Conservation (phyloP, 208 protist genomes). For the Tritrichomonas musculus region DNA sequence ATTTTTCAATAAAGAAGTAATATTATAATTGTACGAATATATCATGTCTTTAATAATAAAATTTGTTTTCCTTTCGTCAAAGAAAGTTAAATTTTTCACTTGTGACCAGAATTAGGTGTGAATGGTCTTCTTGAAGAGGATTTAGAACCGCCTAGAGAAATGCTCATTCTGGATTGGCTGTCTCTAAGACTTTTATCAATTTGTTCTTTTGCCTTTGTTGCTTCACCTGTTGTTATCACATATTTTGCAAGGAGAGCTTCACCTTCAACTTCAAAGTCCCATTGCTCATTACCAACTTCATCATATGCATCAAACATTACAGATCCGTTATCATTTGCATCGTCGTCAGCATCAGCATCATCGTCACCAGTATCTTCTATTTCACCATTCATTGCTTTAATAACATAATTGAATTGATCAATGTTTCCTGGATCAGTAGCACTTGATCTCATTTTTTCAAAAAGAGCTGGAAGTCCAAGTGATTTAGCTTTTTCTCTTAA, state of each 20-base stretch:
- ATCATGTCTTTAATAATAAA: no score
- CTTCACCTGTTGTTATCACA: neutral
- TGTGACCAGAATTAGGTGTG: neutral
- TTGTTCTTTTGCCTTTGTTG: neutral
- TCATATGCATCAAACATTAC: neutral
- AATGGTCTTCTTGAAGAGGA: neutral
- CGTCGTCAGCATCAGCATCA: neutral
- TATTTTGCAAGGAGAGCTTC: neutral
- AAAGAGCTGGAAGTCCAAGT: neutral
- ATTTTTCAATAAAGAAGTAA: no score
- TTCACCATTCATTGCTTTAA: neutral
- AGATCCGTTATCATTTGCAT: neutral
- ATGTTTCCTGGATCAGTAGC: neutral
- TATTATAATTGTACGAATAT: no score
- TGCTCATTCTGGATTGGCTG: neutral
- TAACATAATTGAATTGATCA: neutral
- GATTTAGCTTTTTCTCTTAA: neutral
- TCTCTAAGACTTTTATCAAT: neutral
- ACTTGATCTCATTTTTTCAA: neutral
- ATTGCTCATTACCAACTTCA: neutral
- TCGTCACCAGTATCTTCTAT: neutral
- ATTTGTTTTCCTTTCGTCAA: no score
- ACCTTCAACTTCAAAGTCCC: neutral
- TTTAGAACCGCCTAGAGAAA: neutral
- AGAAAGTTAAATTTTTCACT: no score